Evolutionary conservation across 1,139 yeast genomes (phyloP), one percentile per base, ranked within the genome.

Genomic region (Protomyces gravidus): DNA sequence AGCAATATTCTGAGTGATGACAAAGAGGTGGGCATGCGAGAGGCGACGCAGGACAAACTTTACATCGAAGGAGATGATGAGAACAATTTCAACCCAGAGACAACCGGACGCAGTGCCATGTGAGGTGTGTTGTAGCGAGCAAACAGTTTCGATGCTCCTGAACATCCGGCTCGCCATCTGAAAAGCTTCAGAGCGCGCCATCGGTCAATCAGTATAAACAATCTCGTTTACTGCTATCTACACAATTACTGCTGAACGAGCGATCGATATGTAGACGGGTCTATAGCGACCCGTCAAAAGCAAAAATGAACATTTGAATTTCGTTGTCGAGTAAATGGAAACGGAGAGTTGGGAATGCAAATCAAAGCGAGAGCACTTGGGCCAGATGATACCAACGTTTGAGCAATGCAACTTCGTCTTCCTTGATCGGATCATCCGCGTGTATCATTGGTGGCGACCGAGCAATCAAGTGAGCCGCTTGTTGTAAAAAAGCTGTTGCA

Each of bases 41-140:
- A 46, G 19, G 45, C 32, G n/a, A 21, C 32, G 36, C 30, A 49
- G 42, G 58, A 50, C 3, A 45, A 49, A 11, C 40, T 13, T 17
- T 52, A 52, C 27, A 42, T 40, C n/a, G 58, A 52, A 23, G 50
- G 50, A 2, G 58, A 50, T 17, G 58, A 52, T 30, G 58, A 52
- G 30, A 45, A 52, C 19, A 50, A 52, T 25, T 52, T 52, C 33
- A 52, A 45, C 15, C 40, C 40, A 33, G 40, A 33, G 40, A 33
- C 40, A 5, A 3, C 40, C 11, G 40, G 40, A 13, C 40, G 40
- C 40, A 33, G 40, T 2, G 40, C 40, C n/a, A 33, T 33, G 40
- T 17, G n/a, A 13, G 13, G 13, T 28, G 32, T 28, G 13, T 28
- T n/a, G 32, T 27, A 27, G 9, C 32, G 9, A 27, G 9, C 32